Evolutionary conservation across 176 grass and related monocot species (phyloP).

Genomic region (Triticum dicoccoides): DNA sequence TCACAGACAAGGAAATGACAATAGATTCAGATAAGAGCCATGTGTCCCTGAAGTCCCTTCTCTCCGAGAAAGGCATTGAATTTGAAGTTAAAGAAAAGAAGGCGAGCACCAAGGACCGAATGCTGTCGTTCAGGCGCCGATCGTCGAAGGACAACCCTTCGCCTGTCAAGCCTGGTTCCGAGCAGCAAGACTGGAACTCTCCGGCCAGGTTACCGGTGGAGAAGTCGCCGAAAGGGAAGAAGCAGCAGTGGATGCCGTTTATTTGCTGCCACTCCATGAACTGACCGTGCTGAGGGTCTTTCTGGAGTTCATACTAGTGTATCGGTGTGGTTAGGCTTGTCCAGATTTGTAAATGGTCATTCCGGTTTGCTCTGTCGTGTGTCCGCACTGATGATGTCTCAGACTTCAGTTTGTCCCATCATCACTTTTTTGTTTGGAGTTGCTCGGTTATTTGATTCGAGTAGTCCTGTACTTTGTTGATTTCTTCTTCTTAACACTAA

Average conservation of each 20-base stretch:
- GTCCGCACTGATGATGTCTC: background rate
- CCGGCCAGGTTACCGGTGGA: slow-evolving; percentile 47
- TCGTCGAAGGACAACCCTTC: slow-evolving; percentile 13
- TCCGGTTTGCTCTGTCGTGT: background rate
- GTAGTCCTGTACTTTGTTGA: background rate
- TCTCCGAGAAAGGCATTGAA: slow-evolving; percentile 41
- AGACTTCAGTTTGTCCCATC: background rate
- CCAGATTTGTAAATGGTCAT: background rate
- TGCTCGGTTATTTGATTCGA: background rate
- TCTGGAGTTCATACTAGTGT: background rate
- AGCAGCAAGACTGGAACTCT: slow-evolving; percentile 61
- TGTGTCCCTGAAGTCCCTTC: slow-evolving; percentile 51
- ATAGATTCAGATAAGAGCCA: slow-evolving; percentile 42
- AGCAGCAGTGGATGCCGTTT: slow-evolving; percentile 61
- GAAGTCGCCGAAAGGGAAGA: slow-evolving; percentile 45
- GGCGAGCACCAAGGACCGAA: slow-evolving; percentile 32
- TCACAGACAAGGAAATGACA: slow-evolving; percentile 39
- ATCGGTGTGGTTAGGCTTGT: background rate
- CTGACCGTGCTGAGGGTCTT: slow-evolving; percentile 6
- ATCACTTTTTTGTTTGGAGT: background rate
- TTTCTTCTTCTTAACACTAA: background rate
- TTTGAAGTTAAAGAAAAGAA: slow-evolving; percentile 44
- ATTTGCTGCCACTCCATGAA: slow-evolving; percentile 58
- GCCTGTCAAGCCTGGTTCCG: slow-evolving; percentile 21
- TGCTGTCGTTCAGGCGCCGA: slow-evolving; percentile 30